Conservation (phyloP, 2,329 filamentous ascomycete species). For the Ophiognomonia clavigignenti-juglandacearum region DNA sequence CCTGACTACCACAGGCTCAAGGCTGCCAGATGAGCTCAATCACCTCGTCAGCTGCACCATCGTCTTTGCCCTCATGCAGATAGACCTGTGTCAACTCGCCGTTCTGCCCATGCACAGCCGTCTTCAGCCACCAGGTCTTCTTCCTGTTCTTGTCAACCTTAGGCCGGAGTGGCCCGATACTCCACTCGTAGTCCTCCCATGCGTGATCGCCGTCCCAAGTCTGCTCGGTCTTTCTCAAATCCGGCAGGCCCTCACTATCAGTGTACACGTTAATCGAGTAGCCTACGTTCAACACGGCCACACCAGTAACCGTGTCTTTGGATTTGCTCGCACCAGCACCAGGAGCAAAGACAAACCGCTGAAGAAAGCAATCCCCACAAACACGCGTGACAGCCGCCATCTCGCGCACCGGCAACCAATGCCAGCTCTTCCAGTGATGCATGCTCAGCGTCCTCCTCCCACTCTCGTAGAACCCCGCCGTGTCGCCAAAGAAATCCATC, state of each 20-base stretch:
- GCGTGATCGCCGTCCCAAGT: slow-evolving; percentile 38
- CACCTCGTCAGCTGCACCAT: slow-evolving; percentile 39
- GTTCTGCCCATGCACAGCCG: slow-evolving; percentile 31
- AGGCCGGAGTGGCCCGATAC: slow-evolving; percentile 45
- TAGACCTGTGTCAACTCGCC: slow-evolving; percentile 49
- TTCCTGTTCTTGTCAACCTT: slow-evolving; percentile 35
- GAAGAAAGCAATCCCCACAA: slow-evolving; percentile 55
- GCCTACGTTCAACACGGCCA: slow-evolving; percentile 49
- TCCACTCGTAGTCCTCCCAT: slow-evolving; percentile 41
- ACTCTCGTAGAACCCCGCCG: slow-evolving; percentile 56
- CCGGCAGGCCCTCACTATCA: slow-evolving; percentile 27
- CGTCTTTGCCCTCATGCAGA: slow-evolving; percentile 35
- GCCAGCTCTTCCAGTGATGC: slow-evolving; percentile 62
- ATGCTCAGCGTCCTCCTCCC: slow-evolving; percentile 48
- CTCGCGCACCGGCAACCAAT: slow-evolving; percentile 41
- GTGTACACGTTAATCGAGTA: slow-evolving; percentile 50
- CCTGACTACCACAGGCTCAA: neutral
- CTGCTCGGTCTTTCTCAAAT: slow-evolving; percentile 26
- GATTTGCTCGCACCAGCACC: slow-evolving; percentile 20
- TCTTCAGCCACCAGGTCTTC: slow-evolving; percentile 44
- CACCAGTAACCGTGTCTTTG: no score
- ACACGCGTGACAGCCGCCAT: slow-evolving; percentile 43
- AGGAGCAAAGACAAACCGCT: slow-evolving; percentile 43
- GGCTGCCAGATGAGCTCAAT: slow-evolving; percentile 41
- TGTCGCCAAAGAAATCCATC: slow-evolving; percentile 49